Conservation (phyloP, 2,329 filamentous ascomycete species). For the Aspergillus clavatus region DNA sequence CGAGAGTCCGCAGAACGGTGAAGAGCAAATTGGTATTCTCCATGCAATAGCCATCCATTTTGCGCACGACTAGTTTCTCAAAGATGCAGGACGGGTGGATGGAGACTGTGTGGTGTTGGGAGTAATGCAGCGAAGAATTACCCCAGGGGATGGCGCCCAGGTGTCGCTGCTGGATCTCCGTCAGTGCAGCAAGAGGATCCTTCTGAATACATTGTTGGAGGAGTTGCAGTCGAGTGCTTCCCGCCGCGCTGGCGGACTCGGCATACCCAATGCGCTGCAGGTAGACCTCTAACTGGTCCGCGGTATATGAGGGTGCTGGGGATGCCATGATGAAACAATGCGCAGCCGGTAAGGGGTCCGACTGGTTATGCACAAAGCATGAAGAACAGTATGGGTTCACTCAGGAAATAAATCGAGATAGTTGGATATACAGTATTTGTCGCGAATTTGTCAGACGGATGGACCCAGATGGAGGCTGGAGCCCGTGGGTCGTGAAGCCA, state of each 20-base stretch:
- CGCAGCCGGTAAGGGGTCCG: too few relatives aligned
- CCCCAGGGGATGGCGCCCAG: slow-evolving; percentile 52
- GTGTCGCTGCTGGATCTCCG: slow-evolving; percentile 40
- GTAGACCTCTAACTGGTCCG: slow-evolving; percentile 35
- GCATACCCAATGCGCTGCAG: slow-evolving; percentile 29
- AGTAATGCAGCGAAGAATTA: slow-evolving; percentile 54
- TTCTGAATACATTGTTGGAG: slow-evolving; percentile 24
- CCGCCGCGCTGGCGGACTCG: slow-evolving; percentile 9
- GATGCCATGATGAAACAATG: background rate
- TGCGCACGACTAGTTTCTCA: slow-evolving; percentile 49
- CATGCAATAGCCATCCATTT: slow-evolving; percentile 58
- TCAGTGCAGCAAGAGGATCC: slow-evolving; percentile 30
- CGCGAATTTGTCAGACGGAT: background rate
- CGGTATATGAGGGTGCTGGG: slow-evolving; percentile 25
- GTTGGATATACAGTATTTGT: background rate
- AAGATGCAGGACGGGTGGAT: slow-evolving; percentile 49
- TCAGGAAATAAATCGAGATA: background rate
- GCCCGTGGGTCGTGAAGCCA: background rate
- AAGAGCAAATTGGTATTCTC: slow-evolving; percentile 54
- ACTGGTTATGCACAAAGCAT: too few relatives aligned
- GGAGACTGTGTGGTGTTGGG: slow-evolving; percentile 45
- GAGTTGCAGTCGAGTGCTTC: slow-evolving; percentile 20
- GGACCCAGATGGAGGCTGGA: background rate
- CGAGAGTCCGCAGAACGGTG: slow-evolving; percentile 48
- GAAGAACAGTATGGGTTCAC: too few relatives aligned